These are phyloP conservation scores for Colletotrichum costaricense DNA, from an alignment of 2,329 filamentous ascomycete species.

Conservation along the genomic window DNA sequence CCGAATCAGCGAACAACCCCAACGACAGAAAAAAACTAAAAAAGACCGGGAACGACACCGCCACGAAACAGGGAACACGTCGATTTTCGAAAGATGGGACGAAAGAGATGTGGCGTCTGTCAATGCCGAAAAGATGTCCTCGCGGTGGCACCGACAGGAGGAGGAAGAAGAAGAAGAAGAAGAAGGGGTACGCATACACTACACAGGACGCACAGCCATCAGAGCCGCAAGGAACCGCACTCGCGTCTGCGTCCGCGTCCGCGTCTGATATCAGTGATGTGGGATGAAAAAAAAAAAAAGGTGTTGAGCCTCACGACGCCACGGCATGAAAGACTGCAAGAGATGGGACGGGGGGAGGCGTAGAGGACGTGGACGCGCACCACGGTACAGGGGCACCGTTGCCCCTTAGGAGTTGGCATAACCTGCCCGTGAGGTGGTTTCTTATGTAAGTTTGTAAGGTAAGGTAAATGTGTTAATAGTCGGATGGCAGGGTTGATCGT, in stretches of 20 bases:
- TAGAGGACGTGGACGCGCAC: background rate
- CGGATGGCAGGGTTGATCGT: background rate
- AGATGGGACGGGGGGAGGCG: background rate
- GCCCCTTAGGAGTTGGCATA: background rate
- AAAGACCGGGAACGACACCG: background rate
- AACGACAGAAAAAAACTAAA: no score
- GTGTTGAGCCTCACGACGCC: slow-evolving; percentile 6
- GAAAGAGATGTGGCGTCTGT: background rate
- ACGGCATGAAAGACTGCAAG: background rate
- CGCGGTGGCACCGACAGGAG: background rate
- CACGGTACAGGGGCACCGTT: background rate
- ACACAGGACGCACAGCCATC: background rate
- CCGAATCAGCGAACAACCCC: background rate
- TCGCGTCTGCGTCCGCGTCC: no score
- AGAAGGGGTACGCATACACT: no score
- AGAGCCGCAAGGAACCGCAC: background rate
- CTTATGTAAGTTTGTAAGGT: background rate
- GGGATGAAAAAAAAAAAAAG: background rate
- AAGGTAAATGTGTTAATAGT: background rate
- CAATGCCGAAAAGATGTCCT: background rate
- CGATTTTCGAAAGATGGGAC: background rate
- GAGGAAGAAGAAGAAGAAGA: background rate
- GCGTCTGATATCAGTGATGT: background rate
- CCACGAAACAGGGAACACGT: background rate
- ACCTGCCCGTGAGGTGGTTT: background rate